A percentile compares a stretch with the other conserved stretches of the same genome.
These are phyloP conservation scores for Plenodomus tracheiphilus DNA, from an alignment of 2,329 filamentous ascomycete genomes.

Conservation along the genomic window DNA sequence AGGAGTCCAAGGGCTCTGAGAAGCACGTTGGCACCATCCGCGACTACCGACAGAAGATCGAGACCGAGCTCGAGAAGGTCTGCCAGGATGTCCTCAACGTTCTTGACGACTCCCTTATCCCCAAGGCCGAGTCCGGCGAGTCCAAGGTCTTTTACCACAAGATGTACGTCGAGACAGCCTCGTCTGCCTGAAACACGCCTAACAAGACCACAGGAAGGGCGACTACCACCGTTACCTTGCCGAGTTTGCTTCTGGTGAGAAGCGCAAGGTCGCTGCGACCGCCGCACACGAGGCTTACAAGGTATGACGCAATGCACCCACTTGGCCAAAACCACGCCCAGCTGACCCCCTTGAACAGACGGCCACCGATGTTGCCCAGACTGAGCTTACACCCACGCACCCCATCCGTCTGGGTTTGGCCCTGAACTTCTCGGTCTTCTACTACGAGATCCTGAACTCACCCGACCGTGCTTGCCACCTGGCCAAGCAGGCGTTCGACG, in stretches of 20 bases:
- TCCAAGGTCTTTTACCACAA: conserved; percentile 99
- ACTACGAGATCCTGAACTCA: conserved; percentile 99
- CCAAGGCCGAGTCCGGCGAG: conserved; percentile 94
- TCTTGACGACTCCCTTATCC: conserved; percentile 89
- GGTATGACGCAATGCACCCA: conserved; percentile 59
- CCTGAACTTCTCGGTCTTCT: conserved; percentile 99
- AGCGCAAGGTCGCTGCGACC: conserved; percentile 85
- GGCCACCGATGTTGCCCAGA: conserved; percentile 97
- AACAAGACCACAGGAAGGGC: conserved; percentile 72
- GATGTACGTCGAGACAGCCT: conserved; percentile 69
- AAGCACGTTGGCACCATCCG: conserved; percentile 93
- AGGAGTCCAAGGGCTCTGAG: conserved; percentile 97
- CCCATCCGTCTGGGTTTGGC: conserved; percentile 97
- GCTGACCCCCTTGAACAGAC: conserved; percentile 60
- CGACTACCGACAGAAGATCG: conserved; percentile 98
- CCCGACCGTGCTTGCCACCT: conserved; percentile 97
- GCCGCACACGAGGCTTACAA: conserved; percentile 96
- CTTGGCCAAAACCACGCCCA: conserved; percentile 13
- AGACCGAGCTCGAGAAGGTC: conserved; percentile 94
- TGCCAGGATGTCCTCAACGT: conserved; percentile 98
- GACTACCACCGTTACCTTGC: conserved; percentile 96
- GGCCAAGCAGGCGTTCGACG: conserved; percentile 98
- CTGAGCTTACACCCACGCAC: conserved; percentile 94
- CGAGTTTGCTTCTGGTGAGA: conserved; percentile 90
- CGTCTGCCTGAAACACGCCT: conserved; percentile 12